Evolutionary conservation across 2,329 filamentous ascomycete genomes (phyloP).

Genomic region (Phialophora chinensis): DNA sequence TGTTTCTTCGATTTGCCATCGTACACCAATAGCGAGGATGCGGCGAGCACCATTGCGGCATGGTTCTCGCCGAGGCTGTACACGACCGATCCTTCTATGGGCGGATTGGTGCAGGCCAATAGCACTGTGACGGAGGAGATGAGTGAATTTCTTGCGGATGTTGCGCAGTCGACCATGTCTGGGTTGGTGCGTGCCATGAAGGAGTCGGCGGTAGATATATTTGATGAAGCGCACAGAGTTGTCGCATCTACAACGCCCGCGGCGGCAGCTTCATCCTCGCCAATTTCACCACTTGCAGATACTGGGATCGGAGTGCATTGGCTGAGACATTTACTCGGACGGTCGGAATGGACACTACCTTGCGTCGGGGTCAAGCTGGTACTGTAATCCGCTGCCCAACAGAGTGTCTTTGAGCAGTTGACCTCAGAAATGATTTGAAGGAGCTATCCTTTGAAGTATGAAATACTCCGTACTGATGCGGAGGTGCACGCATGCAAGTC

Average conservation of each 20-base stretch:
- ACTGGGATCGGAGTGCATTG: slow-evolving; percentile 83
- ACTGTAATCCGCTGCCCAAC: slow-evolving; percentile 19
- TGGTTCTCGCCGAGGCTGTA: slow-evolving; percentile 85
- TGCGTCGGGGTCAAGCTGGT: slow-evolving; percentile 78
- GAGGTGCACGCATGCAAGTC: neutral
- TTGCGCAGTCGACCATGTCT: slow-evolving; percentile 72
- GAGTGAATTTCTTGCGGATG: slow-evolving; percentile 49
- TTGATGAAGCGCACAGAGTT: slow-evolving; percentile 61
- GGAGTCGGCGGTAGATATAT: slow-evolving; percentile 25
- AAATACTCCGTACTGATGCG: neutral
- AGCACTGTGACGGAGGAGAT: slow-evolving; percentile 40
- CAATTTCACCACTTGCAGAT: slow-evolving; percentile 54
- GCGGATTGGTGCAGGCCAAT: slow-evolving; percentile 28
- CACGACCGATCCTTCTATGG: slow-evolving; percentile 32
- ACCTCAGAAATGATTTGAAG: neutral
- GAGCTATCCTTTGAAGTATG: neutral
- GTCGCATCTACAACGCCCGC: slow-evolving; percentile 30
- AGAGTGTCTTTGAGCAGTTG: neutral
- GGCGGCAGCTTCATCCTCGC: slow-evolving; percentile 39
- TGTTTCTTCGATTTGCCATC: slow-evolving; percentile 86
- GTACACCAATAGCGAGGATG: slow-evolving; percentile 50
- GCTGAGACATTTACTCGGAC: slow-evolving; percentile 79
- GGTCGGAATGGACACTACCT: slow-evolving; percentile 86
- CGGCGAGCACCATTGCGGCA: slow-evolving; percentile 25
- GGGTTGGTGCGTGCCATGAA: slow-evolving; percentile 69